Evolutionary conservation across 148 eudicot genomes (phyloP).

Genomic region (Dianthus caryophyllus): DNA sequence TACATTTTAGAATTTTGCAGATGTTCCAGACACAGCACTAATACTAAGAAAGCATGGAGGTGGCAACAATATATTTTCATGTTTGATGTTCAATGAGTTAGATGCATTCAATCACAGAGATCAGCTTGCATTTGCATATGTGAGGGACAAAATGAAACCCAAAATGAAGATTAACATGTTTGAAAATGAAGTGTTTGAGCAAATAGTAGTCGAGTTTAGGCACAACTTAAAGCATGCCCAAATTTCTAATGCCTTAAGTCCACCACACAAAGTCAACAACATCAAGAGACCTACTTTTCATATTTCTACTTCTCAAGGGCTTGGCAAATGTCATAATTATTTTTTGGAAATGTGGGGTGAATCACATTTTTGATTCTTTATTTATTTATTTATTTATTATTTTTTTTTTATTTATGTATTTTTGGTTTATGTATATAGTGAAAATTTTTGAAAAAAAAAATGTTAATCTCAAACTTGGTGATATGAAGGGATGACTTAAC

Average conservation of each 20-base stretch:
- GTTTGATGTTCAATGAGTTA: conserved; percentile 76
- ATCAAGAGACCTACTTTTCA: conserved; percentile 41
- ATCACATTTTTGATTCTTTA: conserved; percentile 41
- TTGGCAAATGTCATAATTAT: conserved; percentile 50
- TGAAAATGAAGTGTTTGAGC: conserved; percentile 80
- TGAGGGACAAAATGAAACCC: conserved; percentile 79
- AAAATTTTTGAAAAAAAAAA: too few species aligned
- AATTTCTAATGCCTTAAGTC: too few species aligned
- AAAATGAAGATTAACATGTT: conserved; percentile 77
- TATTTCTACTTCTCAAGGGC: conserved; percentile 33
- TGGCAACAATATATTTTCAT: conserved; percentile 54
- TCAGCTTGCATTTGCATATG: conserved; percentile 79
- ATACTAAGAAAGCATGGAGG: conserved; percentile 72
- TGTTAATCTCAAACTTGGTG: too few species aligned
- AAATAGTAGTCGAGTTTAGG: conserved; percentile 69
- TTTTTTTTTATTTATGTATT: too few species aligned
- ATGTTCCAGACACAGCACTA: conserved; percentile 82
- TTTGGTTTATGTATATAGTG: too few species aligned
- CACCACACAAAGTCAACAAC: conserved; percentile 19
- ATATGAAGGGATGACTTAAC: too few species aligned
- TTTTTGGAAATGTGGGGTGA: conserved; percentile 75
- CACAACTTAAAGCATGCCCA: conserved; percentile 48
- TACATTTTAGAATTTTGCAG: too few species aligned
- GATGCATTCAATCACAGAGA: conserved; percentile 84
- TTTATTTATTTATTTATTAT: too few species aligned